Percentiles rank a stretch among this genome's conserved stretches.
These are phyloP conservation scores for Funneliformis mosseae DNA, from an alignment of 192 early-diverging fungal genomes.

Conservation along the genomic window DNA sequence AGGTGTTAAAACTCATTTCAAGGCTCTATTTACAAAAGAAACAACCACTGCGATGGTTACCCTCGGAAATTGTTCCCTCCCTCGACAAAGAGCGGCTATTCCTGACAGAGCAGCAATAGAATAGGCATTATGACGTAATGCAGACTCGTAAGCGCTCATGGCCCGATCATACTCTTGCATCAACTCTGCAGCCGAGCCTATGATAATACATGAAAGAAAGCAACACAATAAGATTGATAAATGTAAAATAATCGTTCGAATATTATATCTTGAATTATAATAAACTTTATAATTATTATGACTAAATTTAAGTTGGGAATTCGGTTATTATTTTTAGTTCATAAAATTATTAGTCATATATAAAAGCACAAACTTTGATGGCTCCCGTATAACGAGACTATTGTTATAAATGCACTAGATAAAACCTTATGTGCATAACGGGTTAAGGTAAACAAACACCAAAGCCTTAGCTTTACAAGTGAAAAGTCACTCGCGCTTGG, in stretches of 20 bases:
- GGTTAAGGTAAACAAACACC: neutral
- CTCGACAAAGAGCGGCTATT: conserved; percentile 81
- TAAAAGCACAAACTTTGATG: neutral
- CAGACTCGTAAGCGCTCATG: conserved; percentile 81
- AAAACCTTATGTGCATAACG: neutral
- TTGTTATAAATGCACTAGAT: neutral
- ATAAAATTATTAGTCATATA: neutral
- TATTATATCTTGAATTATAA: too few relatives aligned
- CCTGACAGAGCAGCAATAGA: conserved; percentile 78
- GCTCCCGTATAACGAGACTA: neutral
- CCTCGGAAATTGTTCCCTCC: conserved; percentile 79
- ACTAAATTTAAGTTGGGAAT: too few relatives aligned
- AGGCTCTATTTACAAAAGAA: neutral
- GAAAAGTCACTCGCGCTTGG: neutral
- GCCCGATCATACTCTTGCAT: conserved; percentile 85
- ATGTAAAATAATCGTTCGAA: too few relatives aligned
- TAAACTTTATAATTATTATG: too few relatives aligned
- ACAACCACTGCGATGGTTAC: conserved; percentile 40
- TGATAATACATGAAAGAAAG: neutral
- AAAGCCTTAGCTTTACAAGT: neutral
- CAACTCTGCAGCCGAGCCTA: conserved; percentile 33
- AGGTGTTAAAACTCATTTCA: neutral
- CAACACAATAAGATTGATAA: neutral
- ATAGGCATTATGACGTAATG: conserved; percentile 93
- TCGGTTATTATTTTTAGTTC: neutral